Evolutionary conservation across 2,329 filamentous ascomycete genomes (phyloP).

Genomic region (Aciculosporium take): DNA sequence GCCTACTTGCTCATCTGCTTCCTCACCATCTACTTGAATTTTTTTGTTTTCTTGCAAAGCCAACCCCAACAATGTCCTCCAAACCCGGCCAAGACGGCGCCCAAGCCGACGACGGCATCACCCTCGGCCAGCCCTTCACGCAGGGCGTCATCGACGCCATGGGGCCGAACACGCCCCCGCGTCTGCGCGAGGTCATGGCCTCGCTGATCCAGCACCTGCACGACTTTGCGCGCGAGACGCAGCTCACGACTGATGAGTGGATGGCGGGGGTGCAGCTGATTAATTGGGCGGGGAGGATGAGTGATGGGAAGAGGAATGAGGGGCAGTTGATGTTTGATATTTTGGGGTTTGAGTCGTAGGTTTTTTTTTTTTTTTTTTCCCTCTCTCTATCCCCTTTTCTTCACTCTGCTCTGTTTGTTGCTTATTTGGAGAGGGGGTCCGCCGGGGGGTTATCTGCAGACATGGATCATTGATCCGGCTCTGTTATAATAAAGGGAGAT

Average conservation of each 20-base stretch:
- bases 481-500: too few species aligned
- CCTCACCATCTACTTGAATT: too few species aligned
- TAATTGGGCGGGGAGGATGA: constrained; percentile 52
- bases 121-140: constrained; percentile 45
- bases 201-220: constrained; percentile 61
- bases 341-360: constrained; percentile 55
- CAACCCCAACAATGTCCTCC: neutral
- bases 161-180: constrained; percentile 54
- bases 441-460: too few species aligned
- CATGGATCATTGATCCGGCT: too few species aligned
- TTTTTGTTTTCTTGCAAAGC: neutral
- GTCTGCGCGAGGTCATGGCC: constrained; percentile 53
- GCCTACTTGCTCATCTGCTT: too few species aligned
- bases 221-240: constrained; percentile 66
- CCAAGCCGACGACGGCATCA: constrained; percentile 7
- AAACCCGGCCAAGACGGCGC: neutral
- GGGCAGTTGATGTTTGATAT: constrained; percentile 59
- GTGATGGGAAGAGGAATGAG: constrained; percentile 55
- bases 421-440: too few species aligned
- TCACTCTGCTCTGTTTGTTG: neutral
- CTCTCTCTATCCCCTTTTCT: neutral
- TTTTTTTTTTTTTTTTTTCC: neutral
- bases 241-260: constrained; percentile 73
- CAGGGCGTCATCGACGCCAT: constrained; percentile 58
- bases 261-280: constrained; percentile 49